Conservation (phyloP, 169 alveolate genomes). For the Plasmodium vivax region DNA sequence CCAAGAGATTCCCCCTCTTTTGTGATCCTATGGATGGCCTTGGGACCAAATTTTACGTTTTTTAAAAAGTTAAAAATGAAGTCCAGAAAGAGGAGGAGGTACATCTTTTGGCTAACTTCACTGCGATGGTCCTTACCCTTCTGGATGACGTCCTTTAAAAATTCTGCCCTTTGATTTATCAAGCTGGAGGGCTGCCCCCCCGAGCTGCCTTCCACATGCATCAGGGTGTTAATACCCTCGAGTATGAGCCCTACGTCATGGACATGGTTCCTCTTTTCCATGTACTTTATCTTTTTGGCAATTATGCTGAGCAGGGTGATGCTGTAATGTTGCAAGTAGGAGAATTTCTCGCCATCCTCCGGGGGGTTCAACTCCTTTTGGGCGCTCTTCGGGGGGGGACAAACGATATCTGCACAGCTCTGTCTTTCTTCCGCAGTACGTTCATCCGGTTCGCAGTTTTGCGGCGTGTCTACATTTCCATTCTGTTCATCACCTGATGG, state of each 20-base stretch:
- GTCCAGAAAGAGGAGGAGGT: conserved; percentile 34
- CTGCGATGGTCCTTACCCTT: neutral
- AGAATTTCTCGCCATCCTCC: neutral
- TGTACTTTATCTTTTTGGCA: conserved; percentile 54
- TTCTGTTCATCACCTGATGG: neutral
- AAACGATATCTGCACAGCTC: neutral
- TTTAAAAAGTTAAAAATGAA: conserved; percentile 31
- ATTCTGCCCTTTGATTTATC: conserved; percentile 5
- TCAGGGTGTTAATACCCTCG: conserved; percentile 8
- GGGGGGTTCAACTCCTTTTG: neutral
- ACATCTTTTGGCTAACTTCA: neutral
- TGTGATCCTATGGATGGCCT: neutral
- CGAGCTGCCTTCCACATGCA: neutral
- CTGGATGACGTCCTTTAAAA: neutral
- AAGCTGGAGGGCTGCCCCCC: neutral
- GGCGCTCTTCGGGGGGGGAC: neutral
- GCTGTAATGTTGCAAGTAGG: neutral
- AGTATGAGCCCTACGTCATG: conserved; percentile 8
- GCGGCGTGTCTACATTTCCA: neutral
- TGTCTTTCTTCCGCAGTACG: neutral
- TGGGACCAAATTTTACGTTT: conserved; percentile 23
- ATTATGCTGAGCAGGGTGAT: conserved; percentile 24
- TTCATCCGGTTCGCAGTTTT: neutral
- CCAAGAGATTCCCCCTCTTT: neutral
- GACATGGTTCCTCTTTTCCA: conserved; percentile 7